Percentiles rank a stretch among this genome's conserved stretches.
Evolutionary conservation across 495 filamentous ascomycete species (phyloP).

Genomic region (Penicillium bovifimosum): DNA sequence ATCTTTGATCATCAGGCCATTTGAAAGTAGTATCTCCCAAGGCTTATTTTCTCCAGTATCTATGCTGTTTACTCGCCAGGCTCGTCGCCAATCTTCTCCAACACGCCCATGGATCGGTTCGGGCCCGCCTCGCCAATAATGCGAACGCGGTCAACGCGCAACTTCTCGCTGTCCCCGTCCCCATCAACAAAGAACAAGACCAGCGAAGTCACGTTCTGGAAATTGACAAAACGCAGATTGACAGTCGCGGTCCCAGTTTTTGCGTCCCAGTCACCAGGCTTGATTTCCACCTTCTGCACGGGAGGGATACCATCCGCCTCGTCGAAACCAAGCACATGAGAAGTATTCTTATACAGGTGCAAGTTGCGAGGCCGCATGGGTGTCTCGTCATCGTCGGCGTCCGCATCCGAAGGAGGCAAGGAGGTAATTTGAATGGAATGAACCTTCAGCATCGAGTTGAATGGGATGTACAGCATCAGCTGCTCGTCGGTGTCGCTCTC

Average conservation of each 20-base stretch:
- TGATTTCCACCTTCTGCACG: conserved; percentile 70
- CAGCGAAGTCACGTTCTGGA: conserved; percentile 83
- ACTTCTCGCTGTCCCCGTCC: conserved; percentile 79
- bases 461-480: conserved; percentile 88
- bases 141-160: conserved; percentile 76
- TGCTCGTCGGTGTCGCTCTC: conserved; percentile 99
- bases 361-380: conserved; percentile 85
- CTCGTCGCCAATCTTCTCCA: conserved; percentile 91
- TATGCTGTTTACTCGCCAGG: conserved; percentile 48
- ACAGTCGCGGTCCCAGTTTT: conserved; percentile 81
- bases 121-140: conserved; percentile 90
- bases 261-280: conserved; percentile 74
- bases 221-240: conserved; percentile 87
- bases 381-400: conserved; percentile 60
- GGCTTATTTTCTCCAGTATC: conserved; percentile 1
- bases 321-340: conserved; percentile 88
- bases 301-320: conserved; percentile 81
- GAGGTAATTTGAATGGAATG: conserved; percentile 90
- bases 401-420: conserved; percentile 50
- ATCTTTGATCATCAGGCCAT: too few relatives aligned
- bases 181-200: conserved; percentile 88
- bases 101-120: conserved; percentile 86
- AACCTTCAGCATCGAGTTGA: conserved; percentile 82
- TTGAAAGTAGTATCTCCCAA: too few relatives aligned
- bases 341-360: conserved; percentile 76